Conservation (phyloP, 2,329 filamentous ascomycete species). For the Cordyceps cateniannulata region DNA sequence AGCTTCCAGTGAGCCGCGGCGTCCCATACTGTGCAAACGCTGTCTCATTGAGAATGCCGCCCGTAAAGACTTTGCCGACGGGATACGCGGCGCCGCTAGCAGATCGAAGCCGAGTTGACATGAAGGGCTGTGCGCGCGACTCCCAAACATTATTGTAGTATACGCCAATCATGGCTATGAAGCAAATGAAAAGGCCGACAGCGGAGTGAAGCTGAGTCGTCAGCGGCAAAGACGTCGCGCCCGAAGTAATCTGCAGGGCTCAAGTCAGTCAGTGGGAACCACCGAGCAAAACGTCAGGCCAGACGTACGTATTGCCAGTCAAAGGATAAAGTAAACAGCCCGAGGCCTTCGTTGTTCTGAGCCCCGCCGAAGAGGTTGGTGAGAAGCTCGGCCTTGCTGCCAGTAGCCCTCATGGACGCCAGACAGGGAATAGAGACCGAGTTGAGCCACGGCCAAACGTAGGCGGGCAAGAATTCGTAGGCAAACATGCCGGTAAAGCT, state of each 20-base stretch:
- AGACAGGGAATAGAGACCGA: constrained; percentile 48
- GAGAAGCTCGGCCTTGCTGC: constrained; percentile 34
- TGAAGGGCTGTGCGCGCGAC: constrained; percentile 42
- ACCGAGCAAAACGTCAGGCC: no score
- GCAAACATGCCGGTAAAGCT: constrained; percentile 39
- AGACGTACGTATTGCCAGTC: constrained; percentile 23
- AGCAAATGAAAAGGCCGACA: constrained; percentile 42
- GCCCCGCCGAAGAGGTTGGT: constrained; percentile 46
- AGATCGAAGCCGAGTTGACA: constrained; percentile 42
- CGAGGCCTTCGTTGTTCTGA: constrained; percentile 45
- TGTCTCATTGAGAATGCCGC: constrained; percentile 34
- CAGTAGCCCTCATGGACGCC: constrained; percentile 44
- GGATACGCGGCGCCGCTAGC: constrained; percentile 36
- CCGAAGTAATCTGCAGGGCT: constrained; percentile 42
- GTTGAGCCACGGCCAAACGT: constrained; percentile 50
- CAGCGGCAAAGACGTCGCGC: constrained; percentile 45
- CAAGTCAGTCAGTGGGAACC: no score
- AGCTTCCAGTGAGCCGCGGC: constrained; percentile 41
- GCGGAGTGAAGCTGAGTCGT: constrained; percentile 41
- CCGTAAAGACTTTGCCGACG: constrained; percentile 31
- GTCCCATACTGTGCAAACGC: constrained; percentile 37
- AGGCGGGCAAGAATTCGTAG: constrained; percentile 49
- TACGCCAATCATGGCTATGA: constrained; percentile 42
- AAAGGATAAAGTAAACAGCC: constrained; percentile 42
- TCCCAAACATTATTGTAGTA: constrained; percentile 46